These are phyloP conservation scores for Nitzschia putrida DNA, from an alignment of 108 stramenopile species.

Conservation along the genomic window DNA sequence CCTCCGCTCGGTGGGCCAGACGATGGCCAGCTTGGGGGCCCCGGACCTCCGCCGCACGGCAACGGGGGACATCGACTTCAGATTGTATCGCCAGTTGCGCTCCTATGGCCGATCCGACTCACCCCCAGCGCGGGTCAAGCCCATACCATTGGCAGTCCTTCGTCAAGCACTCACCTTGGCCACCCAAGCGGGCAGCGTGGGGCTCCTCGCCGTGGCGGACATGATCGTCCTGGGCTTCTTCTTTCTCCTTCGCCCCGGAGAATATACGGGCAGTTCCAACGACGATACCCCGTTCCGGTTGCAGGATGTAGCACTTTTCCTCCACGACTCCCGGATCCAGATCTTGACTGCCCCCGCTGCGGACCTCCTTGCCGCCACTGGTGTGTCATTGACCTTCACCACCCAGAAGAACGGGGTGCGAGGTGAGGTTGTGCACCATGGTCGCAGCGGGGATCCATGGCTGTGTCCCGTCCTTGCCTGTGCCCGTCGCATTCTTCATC, in stretches of 20 bases:
- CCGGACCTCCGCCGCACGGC: conserved; percentile 22
- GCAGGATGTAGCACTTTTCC: conserved; percentile 35
- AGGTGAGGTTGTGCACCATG: conserved; percentile 31
- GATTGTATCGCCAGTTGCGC: conserved; percentile 14
- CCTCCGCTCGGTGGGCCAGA: conserved; percentile 36
- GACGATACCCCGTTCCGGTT: conserved; percentile 24
- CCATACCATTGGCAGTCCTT: conserved; percentile 43
- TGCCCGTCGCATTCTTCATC: conserved; percentile 2
- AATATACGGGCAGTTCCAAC: conserved; percentile 25
- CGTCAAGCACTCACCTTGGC: not conserved
- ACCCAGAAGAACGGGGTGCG: conserved; percentile 10
- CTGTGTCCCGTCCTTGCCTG: conserved; percentile 6
- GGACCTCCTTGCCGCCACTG: conserved; percentile 20
- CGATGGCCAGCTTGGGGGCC: too few relatives aligned
- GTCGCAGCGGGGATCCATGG: not conserved
- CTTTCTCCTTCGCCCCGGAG: conserved; percentile 43
- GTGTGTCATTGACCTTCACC: conserved; percentile 43
- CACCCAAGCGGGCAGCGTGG: too few relatives aligned
- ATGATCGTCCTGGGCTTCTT: conserved; percentile 59
- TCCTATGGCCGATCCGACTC: conserved; percentile 34
- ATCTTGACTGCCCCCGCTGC: conserved; percentile 19
- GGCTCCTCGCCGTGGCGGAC: conserved; percentile 26
- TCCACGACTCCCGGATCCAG: conserved; percentile 23
- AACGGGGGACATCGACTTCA: conserved; percentile 23
- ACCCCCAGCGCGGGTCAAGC: conserved; percentile 43